Percentiles rank a stretch among this genome's conserved stretches.
Conservation (phyloP, 768 basidiomycete genomes). For the Russula sp. region DNA sequence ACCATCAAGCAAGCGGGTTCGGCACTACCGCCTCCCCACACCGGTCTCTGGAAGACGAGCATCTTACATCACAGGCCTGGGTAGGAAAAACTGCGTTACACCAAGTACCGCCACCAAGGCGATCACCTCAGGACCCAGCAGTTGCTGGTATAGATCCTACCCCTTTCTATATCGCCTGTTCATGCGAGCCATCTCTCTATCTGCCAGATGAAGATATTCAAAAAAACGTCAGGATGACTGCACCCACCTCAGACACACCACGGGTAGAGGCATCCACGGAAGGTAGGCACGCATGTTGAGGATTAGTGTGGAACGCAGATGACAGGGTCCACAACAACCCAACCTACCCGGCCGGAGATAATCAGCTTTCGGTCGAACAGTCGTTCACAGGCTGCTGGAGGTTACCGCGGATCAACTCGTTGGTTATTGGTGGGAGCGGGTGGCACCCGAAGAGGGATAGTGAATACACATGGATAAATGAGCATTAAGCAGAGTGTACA, state of each 20-base stretch:
- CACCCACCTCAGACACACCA: neutral
- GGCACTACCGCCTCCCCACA: neutral
- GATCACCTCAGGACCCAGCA: slow-evolving; percentile 16
- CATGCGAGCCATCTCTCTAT: slow-evolving; percentile 24
- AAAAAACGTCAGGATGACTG: slow-evolving; percentile 3
- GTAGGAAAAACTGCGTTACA: slow-evolving; percentile 24
- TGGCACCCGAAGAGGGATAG: too few relatives aligned
- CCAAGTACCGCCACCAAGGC: slow-evolving; percentile 18
- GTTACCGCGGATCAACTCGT: slow-evolving; percentile 70
- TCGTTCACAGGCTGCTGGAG: slow-evolving; percentile 51
- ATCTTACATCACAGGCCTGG: slow-evolving; percentile 10
- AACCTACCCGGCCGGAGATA: slow-evolving; percentile 27
- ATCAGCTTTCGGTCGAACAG: slow-evolving; percentile 57
- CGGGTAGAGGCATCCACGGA: slow-evolving; percentile 8
- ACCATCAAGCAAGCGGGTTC: slow-evolving; percentile 18
- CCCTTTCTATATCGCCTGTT: slow-evolving; percentile 12
- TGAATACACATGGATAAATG: too few relatives aligned
- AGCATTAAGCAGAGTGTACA: too few relatives aligned
- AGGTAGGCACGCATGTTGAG: neutral
- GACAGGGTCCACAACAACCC: slow-evolving; percentile 7
- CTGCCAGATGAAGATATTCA: slow-evolving; percentile 30
- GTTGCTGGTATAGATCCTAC: slow-evolving; percentile 20
- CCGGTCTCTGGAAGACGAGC: slow-evolving; percentile 18
- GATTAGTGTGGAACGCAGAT: slow-evolving; percentile 28
- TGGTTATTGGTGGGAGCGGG: too few relatives aligned